Evolutionary conservation across 2,329 filamentous ascomycete genomes (phyloP).

Genomic region (Alternaria solani): DNA sequence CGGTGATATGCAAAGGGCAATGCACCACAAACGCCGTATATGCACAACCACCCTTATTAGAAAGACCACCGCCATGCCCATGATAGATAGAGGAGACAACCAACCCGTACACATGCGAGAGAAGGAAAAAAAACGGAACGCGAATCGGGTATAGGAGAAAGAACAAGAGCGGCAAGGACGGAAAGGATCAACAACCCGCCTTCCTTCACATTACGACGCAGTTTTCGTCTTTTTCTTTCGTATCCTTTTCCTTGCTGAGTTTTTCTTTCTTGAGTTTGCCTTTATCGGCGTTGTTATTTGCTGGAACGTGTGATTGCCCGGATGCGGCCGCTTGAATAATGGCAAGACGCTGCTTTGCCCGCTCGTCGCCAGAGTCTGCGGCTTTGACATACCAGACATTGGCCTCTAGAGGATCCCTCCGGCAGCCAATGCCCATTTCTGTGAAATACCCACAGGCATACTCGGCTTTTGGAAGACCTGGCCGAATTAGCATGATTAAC

Average conservation of each 20-base stretch:
- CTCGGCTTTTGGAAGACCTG: conserved; percentile 75
- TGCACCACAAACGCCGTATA: conserved; percentile 25
- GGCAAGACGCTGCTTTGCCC: conserved; percentile 84
- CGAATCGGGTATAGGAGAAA: conserved; percentile 8
- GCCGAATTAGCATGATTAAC: conserved; percentile 19
- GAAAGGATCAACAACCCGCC: not conserved
- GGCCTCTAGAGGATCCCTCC: conserved; percentile 91
- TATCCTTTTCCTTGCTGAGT: conserved; percentile 37
- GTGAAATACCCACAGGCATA: conserved; percentile 98
- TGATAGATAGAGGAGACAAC: conserved; percentile 2
- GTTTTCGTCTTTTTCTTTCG: conserved; percentile 45
- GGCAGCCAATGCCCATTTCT: conserved; percentile 97
- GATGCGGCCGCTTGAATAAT: conserved; percentile 85
- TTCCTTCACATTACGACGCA: conserved; percentile 48
- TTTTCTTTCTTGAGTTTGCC: conserved; percentile 43
- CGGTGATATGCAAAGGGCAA: conserved; percentile 30
- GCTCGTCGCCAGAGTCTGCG: conserved; percentile 88
- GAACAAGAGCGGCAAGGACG: not conserved
- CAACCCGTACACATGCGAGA: not conserved
- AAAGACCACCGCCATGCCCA: conserved; percentile 23
- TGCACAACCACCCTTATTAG: conserved; percentile 24
- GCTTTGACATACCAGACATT: conserved; percentile 99
- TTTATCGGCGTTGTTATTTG: conserved; percentile 26
- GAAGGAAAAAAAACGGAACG: not conserved
- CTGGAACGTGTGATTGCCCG: conserved; percentile 52